Evolutionary conservation across 2,329 filamentous ascomycete species (phyloP), one percentile per base, ranked within the genome.

Genomic region (Neonectria magnoliae): DNA sequence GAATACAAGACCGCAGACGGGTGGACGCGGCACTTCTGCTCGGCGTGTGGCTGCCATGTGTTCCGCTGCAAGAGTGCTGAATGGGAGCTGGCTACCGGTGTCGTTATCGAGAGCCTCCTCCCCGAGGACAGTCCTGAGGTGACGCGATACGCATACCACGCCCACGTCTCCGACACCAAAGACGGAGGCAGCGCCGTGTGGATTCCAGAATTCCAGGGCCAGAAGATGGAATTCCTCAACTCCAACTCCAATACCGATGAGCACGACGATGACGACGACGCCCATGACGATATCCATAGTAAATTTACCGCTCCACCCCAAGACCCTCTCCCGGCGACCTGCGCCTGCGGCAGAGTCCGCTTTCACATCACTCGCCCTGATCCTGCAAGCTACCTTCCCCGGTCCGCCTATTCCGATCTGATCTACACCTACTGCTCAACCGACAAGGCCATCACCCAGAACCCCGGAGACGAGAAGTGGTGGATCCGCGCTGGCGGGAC

Each of bases 291-390:
- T 3, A 25, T 14, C 13, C 8, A 4, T 31, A 44, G 31, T 4
- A 29, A 29, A 29, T 29, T 10, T 29, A 20, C 48, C 9, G 7
- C 27, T 18, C 31, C 38, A 9, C 16, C 7, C 7, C n/a, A 52
- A 5, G 58, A 66, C 20, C 13, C 54, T 5, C 70, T 76, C 3
- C 50, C 57, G 1, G 78, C 75, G 0, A 58, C 73, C 3, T 81
- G 79, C 63, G 66, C 54, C 14, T 77, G 73, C 50, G 66, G 81
- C 5, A 83, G 81, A 2, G 81, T 91, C 13, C 74, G 81, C 13
- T 87, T 91, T 73, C 81, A 79, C 70, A 82, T 92, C 71, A 85
- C 84, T 5, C 83, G 83, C 3, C 90, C 90, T 0, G 80, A 84
- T 62, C 74, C 71, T 1, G 74, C 75, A 7, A 88, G 86, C 53